Percentiles rank a stretch among this genome's conserved stretches.
Evolutionary conservation across 495 filamentous ascomycete species (phyloP).

Genomic region (Mycothermus thermophilus): DNA sequence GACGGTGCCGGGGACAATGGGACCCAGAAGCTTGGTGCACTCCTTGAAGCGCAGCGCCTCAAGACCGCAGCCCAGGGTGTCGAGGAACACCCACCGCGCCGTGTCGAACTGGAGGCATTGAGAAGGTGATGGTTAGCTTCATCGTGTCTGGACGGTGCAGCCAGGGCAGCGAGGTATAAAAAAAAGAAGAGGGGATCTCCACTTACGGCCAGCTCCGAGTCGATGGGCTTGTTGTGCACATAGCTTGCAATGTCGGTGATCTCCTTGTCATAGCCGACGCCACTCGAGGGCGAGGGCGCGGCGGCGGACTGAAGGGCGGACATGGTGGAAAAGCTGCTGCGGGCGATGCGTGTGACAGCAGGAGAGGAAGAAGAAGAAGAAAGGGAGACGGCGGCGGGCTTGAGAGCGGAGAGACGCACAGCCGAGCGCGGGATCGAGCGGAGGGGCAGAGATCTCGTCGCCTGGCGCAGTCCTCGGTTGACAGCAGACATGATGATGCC

Average conservation of each 20-base stretch:
- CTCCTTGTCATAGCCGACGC: slow-evolving; percentile 68
- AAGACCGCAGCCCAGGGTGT: slow-evolving; percentile 91
- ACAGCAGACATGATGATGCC: slow-evolving; percentile 17
- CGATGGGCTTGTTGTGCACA: slow-evolving; percentile 78
- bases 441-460: slow-evolving; percentile 18
- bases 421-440: slow-evolving; percentile 11
- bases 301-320: slow-evolving; percentile 34
- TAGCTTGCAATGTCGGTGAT: slow-evolving; percentile 90
- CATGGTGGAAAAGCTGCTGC: slow-evolving; percentile 43
- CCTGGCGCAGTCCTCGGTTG: slow-evolving; percentile 20
- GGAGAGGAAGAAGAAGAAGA: too few relatives aligned
- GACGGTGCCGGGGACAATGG: slow-evolving; percentile 75
- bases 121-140: slow-evolving; percentile 10
- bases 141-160: too few relatives aligned
- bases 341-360: slow-evolving; percentile 12
- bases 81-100: slow-evolving; percentile 75
- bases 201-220: slow-evolving; percentile 83
- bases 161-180: background rate
- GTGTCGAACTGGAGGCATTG: slow-evolving; percentile 63
- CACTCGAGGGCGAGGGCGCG: slow-evolving; percentile 32
- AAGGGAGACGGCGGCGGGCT: slow-evolving; percentile 10
- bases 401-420: slow-evolving; percentile 9
- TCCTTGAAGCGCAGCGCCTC: slow-evolving; percentile 93
- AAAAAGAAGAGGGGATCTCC: slow-evolving; percentile 1
- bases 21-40: slow-evolving; percentile 90